A percentile compares a stretch with the other conserved stretches of the same genome.
phyloP scores from a whole-genome alignment of 768 basidiomycete species.

The Hysterangium stoloniferum region DNA sequence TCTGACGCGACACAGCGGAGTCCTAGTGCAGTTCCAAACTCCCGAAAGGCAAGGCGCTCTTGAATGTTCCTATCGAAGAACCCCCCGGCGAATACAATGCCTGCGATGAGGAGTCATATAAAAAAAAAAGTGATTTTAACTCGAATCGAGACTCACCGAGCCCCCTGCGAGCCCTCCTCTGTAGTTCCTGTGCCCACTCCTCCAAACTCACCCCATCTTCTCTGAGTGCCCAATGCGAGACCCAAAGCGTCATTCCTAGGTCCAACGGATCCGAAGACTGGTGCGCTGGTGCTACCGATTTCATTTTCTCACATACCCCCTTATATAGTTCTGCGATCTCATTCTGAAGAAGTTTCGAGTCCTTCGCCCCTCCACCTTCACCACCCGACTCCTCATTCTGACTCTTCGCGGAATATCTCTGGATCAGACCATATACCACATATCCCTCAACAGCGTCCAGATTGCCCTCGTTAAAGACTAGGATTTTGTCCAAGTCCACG shows the following conservation, averaged over 20 bases:
- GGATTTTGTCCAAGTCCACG: conserved; percentile 19
- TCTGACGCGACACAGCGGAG: conserved; percentile 15
- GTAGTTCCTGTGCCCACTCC: conserved; percentile 19
- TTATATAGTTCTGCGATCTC: conserved; percentile 22
- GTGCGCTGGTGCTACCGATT: conserved; percentile 15
- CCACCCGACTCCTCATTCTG: too few species aligned
- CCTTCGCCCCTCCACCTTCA: conserved; percentile 11
- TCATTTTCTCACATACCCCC: conserved; percentile 20
- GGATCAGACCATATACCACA: conserved; percentile 21
- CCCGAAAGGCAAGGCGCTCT: conserved; percentile 23
- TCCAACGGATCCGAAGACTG: conserved; percentile 23
- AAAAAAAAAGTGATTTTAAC: neutral
- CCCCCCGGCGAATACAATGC: conserved; percentile 14
- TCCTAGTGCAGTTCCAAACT: conserved; percentile 22
- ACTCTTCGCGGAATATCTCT: too few species aligned
- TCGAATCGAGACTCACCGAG: conserved; percentile 14
- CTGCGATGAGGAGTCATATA: neutral
- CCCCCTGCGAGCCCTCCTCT: conserved; percentile 15
- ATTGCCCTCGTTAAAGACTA: conserved; percentile 23
- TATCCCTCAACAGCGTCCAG: conserved; percentile 25
- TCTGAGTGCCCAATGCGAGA: conserved; percentile 20
- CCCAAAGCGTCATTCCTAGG: conserved; percentile 26
- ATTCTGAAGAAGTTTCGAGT: conserved; percentile 13
- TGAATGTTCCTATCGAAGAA: conserved; percentile 18
- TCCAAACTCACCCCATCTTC: conserved; percentile 14